A percentile compares a stretch with the other conserved stretches of the same genome.
Evolutionary conservation across 2,329 filamentous ascomycete species (phyloP).

Genomic region (Pyricularia grisea): DNA sequence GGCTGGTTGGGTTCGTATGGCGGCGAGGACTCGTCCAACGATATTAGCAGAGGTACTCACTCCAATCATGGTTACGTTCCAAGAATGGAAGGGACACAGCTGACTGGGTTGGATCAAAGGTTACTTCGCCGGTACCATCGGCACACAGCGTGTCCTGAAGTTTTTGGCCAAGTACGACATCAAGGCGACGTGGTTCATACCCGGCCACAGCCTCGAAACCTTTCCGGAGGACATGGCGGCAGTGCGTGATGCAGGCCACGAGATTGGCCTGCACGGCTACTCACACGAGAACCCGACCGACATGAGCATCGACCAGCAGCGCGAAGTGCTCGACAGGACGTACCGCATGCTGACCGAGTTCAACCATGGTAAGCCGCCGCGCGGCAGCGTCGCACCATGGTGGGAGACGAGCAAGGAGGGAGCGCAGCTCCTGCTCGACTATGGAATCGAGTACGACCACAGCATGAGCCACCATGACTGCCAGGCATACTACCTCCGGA

Average conservation of each 20-base stretch:
- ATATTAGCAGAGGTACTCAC: constrained; percentile 56
- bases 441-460: constrained; percentile 63
- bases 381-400: constrained; percentile 64
- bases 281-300: constrained; percentile 34
- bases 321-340: constrained; percentile 65
- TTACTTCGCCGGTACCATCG: constrained; percentile 61
- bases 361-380: constrained; percentile 49
- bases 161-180: constrained; percentile 65
- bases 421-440: constrained; percentile 52
- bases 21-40: constrained; percentile 61
- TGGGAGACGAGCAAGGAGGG: constrained; percentile 66
- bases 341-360: constrained; percentile 63
- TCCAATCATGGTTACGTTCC: background rate
- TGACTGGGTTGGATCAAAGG: constrained; percentile 22
- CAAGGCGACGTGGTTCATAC: constrained; percentile 49
- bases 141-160: constrained; percentile 56
- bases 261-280: constrained; percentile 35
- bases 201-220: constrained; percentile 37
- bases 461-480: constrained; percentile 58
- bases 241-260: constrained; percentile 35
- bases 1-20: constrained; percentile 70
- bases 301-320: constrained; percentile 62
- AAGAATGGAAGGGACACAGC: background rate
- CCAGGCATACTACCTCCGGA: constrained; percentile 53
- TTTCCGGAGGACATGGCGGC: constrained; percentile 35